Evolutionary conservation across 2,329 filamentous ascomycete species (phyloP).

Genomic region (Calonectria ilicicola): DNA sequence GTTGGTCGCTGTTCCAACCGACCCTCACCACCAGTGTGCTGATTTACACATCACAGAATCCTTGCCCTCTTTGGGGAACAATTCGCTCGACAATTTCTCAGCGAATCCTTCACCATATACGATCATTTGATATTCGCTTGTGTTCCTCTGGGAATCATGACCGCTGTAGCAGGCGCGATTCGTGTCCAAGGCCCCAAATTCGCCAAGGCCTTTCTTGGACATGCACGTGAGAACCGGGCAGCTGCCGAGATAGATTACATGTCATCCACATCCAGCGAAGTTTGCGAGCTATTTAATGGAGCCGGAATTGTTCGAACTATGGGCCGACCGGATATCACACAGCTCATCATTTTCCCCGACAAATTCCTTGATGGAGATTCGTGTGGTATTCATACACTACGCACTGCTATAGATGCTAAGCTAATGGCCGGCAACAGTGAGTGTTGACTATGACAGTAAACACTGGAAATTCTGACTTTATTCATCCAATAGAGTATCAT

Average conservation of each 20-base stretch:
- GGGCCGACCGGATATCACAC: not conserved
- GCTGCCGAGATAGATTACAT: slow-evolving; percentile 43
- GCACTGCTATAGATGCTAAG: not conserved
- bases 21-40: not conserved
- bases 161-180: slow-evolving; percentile 39
- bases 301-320: slow-evolving; percentile 5
- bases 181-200: slow-evolving; percentile 34
- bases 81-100: slow-evolving; percentile 11
- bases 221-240: slow-evolving; percentile 37
- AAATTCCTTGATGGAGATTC: not conserved
- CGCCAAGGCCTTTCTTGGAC: slow-evolving; percentile 40
- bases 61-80: slow-evolving; percentile 15
- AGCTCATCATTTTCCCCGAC: slow-evolving; percentile 6
- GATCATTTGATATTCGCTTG: slow-evolving; percentile 17
- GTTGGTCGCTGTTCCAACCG: not conserved
- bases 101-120: slow-evolving; percentile 3
- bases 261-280: slow-evolving; percentile 42
- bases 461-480: too few relatives aligned
- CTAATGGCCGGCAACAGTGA: not conserved
- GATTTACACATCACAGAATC: not conserved
- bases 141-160: slow-evolving; percentile 45
- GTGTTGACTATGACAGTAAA: too few relatives aligned
- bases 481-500: not conserved
- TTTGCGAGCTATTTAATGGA: slow-evolving; percentile 44
- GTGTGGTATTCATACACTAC: not conserved